Evolutionary conservation across 352 stramenopile genomes (phyloP), one percentile per base, ranked within the genome.

Genomic region (Pythium utonaiense): DNA sequence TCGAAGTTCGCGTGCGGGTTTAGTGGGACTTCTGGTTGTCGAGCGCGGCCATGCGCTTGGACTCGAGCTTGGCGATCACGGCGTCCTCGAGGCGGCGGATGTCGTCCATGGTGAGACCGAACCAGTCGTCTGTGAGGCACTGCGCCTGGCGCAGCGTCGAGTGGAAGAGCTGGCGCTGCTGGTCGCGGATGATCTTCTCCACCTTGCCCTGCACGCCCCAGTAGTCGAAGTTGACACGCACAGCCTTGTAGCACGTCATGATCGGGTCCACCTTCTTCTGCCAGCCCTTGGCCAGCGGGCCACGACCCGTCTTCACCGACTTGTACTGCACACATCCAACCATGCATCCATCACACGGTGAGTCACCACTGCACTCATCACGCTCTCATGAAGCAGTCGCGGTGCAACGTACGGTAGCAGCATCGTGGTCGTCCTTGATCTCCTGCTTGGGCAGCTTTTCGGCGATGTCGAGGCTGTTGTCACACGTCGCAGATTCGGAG

Each of bases 221-320:
- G 71, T 94, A 94, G 64, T 94, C 83, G 62, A 94, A 94, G 71
- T 93, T 92, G 66, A 94, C 79, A 62, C 83, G 82, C 58, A 92
- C 85, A 45, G 81, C 77, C 71, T 94, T 94, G 76, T 91, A 89
- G 69, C 85, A 94, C 45, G 85, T 94, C 85, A 93, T 93, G 60
- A 94, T 48, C 9, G 83, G 85, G 19, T 85, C 69, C 9, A 89
- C 77, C 4, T 75, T 88, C 61, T 85, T 79, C 48, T 75, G 64
- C 86, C 84, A 95, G 50, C 71, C 84, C 36, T 73, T 75, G 22
- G 73, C 22, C 6, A 95, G 70, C 31, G 84, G 84, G 14, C 86
- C 86, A 50, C 86, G 82, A 12, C 66, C 78, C 30, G 84, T 91
- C 55, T 92, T 92, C 13, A 68, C 57, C 19, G 79, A 93, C 53